These are phyloP conservation scores for Boletales sp. DNA, from an alignment of 768 basidiomycete species.

Conservation along the genomic window DNA sequence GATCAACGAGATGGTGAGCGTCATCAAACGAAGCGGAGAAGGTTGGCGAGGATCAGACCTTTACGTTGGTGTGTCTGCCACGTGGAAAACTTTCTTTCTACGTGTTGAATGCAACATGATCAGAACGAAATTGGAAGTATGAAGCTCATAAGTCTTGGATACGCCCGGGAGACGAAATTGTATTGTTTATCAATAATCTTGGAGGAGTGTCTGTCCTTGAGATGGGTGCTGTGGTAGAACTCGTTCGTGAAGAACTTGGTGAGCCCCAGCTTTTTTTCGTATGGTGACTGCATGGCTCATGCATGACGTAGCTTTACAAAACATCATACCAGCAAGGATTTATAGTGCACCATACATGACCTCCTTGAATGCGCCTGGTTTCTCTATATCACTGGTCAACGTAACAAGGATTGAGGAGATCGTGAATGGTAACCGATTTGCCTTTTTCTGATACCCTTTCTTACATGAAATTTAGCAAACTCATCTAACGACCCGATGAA, in stretches of 20 bases:
- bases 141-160: constrained; percentile 12
- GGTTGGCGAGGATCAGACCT: constrained; percentile 1
- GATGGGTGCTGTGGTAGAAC: constrained; percentile 48
- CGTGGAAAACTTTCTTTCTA: too few species aligned
- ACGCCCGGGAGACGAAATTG: constrained; percentile 27
- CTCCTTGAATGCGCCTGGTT: constrained; percentile 57
- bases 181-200: constrained; percentile 54
- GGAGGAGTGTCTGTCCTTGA: constrained; percentile 51
- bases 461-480: neutral
- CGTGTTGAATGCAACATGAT: too few species aligned
- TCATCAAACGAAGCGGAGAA: too few species aligned
- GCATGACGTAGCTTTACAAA: constrained; percentile 18
- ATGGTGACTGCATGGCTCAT: neutral
- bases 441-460: neutral
- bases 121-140: constrained; percentile 1
- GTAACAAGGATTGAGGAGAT: constrained; percentile 28
- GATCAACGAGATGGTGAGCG: too few species aligned
- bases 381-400: constrained; percentile 52
- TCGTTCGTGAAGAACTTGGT: constrained; percentile 43
- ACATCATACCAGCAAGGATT: constrained; percentile 37
- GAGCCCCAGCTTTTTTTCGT: constrained; percentile 9
- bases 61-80: neutral
- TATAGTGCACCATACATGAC: constrained; percentile 55
- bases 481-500: constrained; percentile 15
- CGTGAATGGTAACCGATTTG: constrained; percentile 2